Percentiles rank a stretch among this genome's conserved stretches.
phyloP scores from a whole-genome alignment of 495 filamentous ascomycete genomes.

The Monascus purpureus region DNA sequence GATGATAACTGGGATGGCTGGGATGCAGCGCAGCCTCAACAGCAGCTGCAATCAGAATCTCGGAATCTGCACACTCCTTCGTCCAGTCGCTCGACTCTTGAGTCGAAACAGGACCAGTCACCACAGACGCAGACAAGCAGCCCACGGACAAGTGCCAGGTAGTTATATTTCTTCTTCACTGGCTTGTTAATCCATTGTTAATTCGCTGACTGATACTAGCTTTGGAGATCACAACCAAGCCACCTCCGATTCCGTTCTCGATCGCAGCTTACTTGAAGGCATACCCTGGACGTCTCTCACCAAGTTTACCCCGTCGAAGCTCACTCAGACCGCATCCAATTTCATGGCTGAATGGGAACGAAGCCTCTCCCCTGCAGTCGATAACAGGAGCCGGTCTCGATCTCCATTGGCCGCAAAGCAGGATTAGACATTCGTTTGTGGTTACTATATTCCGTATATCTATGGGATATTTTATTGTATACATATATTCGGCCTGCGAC shows the following conservation, averaged over 20 bases:
- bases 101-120: constrained; percentile 30
- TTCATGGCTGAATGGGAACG: constrained; percentile 72
- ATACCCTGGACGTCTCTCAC: constrained; percentile 55
- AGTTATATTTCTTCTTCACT: constrained; percentile 19
- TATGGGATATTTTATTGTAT: too few species aligned
- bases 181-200: background rate
- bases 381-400: constrained; percentile 11
- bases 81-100: constrained; percentile 31
- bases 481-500: background rate
- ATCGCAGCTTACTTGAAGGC: constrained; percentile 35
- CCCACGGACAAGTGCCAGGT: constrained; percentile 41
- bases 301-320: constrained; percentile 49
- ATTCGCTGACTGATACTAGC: constrained; percentile 7
- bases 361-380: constrained; percentile 25
- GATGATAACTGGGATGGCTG: constrained; percentile 63
- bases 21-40: constrained; percentile 43
- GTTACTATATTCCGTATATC: too few species aligned
- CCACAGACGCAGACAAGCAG: constrained; percentile 33
- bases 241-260: constrained; percentile 13
- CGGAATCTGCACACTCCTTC: constrained; percentile 24
- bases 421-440: background rate
- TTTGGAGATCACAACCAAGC: constrained; percentile 29
- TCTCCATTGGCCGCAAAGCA: background rate
- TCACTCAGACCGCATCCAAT: constrained; percentile 54
- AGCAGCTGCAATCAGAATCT: background rate